Base-by-base conservation (phyloP, 1,139 yeast species). In the Yamadazyma atlantica region DNA sequence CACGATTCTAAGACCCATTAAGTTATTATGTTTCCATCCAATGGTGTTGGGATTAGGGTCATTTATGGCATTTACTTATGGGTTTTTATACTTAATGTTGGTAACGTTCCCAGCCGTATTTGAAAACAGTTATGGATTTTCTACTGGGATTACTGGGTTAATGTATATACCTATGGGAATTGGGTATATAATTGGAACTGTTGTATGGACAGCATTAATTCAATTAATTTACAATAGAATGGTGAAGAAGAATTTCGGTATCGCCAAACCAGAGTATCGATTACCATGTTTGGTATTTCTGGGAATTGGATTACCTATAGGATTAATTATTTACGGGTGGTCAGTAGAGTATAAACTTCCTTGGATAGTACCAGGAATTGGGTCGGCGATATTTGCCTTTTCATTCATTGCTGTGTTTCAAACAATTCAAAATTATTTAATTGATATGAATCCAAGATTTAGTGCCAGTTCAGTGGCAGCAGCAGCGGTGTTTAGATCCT, bases 301-400 rank as follows among this genome's bases (percentile, higher is more conserved):
- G 18, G 80, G 81, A 1, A 41, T 78, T 3, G 59, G 72, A 3
- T 60, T 74, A 32, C 78, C 83, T 1, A 55, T 65, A 25, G 83
- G 82, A 0, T 62, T 80, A 29, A 59, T 80, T 29, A 73, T 82
- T 73, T 80, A 76, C 51, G 85, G 86, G 3, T 80, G 85, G 85
- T 67, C 78, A 21, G 82, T 81, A 1, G 64, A 80, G 45, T 64
- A 66, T 22, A 54, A 62, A 35, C 46, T 64, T 29, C 73, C 59
- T 41, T 80, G 85, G 81, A 64, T 80, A 24, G 74, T 79, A 66
- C 83, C 85, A 1, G 60, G 64, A 13, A 60, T 80, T 22, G 85
- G 85, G 3, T 64, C 76, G 9, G 74, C 62, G 2, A 62, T 79
- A 11, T 80, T 77, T 57, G 79, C 83, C 4, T 68, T 75, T 46